Percentiles rank a stretch among this genome's conserved stretches.
These are phyloP conservation scores for Kitagawia praeruptora DNA, from an alignment of 129 eudicot species.

Conservation along the genomic window DNA sequence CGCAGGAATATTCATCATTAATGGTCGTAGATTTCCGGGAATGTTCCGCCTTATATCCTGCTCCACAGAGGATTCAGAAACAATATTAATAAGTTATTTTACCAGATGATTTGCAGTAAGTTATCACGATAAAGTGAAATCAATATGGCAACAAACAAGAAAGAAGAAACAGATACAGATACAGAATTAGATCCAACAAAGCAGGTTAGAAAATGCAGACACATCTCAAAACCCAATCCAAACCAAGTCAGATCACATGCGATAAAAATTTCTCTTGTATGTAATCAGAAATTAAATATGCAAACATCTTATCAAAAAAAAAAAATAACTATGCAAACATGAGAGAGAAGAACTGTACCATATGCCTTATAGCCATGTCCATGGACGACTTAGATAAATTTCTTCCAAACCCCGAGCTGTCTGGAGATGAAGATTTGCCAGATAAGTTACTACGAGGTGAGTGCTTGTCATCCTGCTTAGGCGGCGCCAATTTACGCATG, in stretches of 20 bases:
- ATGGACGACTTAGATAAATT: constrained; percentile 79
- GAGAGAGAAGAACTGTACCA: constrained; percentile 46
- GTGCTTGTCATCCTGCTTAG: constrained; percentile 73
- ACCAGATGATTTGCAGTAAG: neutral
- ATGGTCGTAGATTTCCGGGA: constrained; percentile 77
- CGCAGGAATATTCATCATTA: constrained; percentile 87
- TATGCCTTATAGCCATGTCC: constrained; percentile 97
- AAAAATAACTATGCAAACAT: neutral
- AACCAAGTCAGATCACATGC: neutral
- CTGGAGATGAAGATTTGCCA: constrained; percentile 81
- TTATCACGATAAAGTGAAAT: neutral
- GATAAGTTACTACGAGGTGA: constrained; percentile 72
- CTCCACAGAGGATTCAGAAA: constrained; percentile 1
- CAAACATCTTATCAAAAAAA: too few relatives aligned
- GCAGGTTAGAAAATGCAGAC: neutral
- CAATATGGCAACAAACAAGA: too few relatives aligned
- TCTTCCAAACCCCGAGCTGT: constrained; percentile 83
- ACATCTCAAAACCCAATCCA: too few relatives aligned
- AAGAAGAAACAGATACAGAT: neutral
- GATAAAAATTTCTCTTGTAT: too few relatives aligned
- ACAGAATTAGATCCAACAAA: neutral
- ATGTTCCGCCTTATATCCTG: constrained; percentile 81
- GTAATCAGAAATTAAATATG: neutral
- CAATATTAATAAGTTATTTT: neutral
- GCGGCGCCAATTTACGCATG: constrained; percentile 86